A percentile compares a stretch with the other conserved stretches of the same genome.
Evolutionary conservation across 2,329 filamentous ascomycete species (phyloP).

Genomic region (Sclerotinia trifoliorum): DNA sequence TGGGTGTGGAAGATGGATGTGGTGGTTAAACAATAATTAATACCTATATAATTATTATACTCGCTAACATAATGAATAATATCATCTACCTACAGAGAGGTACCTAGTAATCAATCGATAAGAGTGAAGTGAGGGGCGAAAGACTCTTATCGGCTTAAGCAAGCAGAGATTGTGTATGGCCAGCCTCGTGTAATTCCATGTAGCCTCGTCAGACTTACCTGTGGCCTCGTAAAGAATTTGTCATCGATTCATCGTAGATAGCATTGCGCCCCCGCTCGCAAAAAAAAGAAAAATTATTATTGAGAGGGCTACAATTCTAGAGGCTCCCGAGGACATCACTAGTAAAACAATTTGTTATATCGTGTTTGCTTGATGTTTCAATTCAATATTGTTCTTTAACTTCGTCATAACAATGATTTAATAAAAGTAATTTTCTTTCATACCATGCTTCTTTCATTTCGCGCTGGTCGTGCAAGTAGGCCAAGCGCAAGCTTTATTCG

Average conservation of each 20-base stretch:
- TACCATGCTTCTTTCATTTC: conserved; percentile 38
- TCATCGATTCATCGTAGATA: too few relatives aligned
- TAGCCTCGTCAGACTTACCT: not conserved
- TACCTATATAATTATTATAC: too few relatives aligned
- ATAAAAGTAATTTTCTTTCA: conserved; percentile 5
- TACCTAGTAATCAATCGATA: too few relatives aligned
- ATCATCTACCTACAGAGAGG: too few relatives aligned
- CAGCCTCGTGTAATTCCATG: not conserved
- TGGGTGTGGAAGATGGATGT: not conserved
- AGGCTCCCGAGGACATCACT: not conserved
- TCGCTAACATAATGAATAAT: too few relatives aligned
- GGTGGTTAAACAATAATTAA: not conserved
- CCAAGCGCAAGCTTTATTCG: conserved; percentile 49
- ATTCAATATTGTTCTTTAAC: conserved; percentile 5
- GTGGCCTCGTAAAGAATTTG: not conserved
- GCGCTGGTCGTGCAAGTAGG: conserved; percentile 35
- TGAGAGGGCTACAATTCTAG: not conserved
- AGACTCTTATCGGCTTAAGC: too few relatives aligned
- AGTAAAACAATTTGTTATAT: not conserved
- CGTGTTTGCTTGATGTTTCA: not conserved
- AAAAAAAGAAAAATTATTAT: not conserved
- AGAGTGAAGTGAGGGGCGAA: too few relatives aligned
- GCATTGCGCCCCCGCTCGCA: not conserved
- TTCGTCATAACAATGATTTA: conserved; percentile 30
- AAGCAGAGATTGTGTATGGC: accelerated